phyloP scores from a whole-genome alignment of 805 yeast species.

The Schwanniomyces vanrijiae region DNA sequence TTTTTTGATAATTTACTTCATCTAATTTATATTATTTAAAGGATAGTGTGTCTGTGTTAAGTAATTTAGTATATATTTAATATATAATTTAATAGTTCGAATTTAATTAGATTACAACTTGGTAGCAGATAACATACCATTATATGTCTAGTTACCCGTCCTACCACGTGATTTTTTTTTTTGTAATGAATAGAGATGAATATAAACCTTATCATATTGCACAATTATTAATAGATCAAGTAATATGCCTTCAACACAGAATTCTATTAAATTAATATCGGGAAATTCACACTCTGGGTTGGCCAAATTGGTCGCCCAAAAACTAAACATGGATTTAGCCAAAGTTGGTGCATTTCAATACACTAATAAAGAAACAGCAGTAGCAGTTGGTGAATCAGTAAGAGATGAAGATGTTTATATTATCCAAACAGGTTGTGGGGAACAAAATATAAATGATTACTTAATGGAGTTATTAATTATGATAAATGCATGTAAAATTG shows the following conservation, averaged over 20 bases:
- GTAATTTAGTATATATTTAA: no score
- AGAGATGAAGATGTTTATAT: constrained; percentile 84
- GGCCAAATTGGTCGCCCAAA: constrained; percentile 67
- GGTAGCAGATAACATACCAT: no score
- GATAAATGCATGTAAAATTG: constrained; percentile 81
- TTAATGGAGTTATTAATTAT: constrained; percentile 73
- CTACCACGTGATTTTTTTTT: not conserved
- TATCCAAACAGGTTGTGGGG: constrained; percentile 77
- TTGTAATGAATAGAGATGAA: not conserved
- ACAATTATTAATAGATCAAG: not conserved
- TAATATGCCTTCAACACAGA: constrained; percentile 27
- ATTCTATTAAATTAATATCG: constrained; percentile 50
- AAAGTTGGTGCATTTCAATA: constrained; percentile 81
- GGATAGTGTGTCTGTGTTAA: no score
- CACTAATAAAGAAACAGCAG: constrained; percentile 86
- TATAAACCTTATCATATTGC: not conserved
- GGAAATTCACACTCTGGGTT: constrained; percentile 85
- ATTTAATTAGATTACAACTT: no score
- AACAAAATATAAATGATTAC: constrained; percentile 69
- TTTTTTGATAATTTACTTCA: no score
- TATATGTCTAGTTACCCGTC: not conserved
- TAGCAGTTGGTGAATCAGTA: constrained; percentile 73
- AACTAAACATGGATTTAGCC: constrained; percentile 65
- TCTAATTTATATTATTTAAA: no score
- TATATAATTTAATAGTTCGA: not conserved